Evolutionary conservation across 495 filamentous ascomycete genomes (phyloP).

Genomic region (Aspergillus homomorphus): DNA sequence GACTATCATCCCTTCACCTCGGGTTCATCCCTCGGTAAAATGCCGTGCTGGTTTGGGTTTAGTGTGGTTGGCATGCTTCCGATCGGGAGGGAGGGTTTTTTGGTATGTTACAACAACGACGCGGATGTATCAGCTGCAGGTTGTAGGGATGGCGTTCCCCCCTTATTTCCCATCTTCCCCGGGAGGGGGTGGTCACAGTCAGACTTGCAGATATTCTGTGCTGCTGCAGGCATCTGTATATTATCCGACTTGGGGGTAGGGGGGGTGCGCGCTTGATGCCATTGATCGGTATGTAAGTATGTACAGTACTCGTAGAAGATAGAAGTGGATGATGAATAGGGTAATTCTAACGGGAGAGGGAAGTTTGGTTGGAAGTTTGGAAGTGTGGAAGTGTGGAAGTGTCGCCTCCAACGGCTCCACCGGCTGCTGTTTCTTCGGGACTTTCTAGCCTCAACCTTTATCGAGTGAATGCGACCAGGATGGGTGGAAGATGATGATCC

Average conservation of each 20-base stretch:
- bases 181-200: not conserved
- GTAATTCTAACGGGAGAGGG: not conserved
- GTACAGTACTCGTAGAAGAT: not conserved
- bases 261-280: no score
- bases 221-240: not conserved
- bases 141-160: no score
- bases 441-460: constrained; percentile 19
- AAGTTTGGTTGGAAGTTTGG: not conserved
- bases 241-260: not conserved
- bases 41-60: constrained; percentile 2
- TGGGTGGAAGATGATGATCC: not conserved
- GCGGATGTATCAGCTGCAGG: not conserved
- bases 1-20: not conserved
- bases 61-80: not conserved
- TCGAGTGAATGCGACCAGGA: not conserved
- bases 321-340: not conserved
- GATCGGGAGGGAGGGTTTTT: not conserved
- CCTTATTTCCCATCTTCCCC: not conserved
- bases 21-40: constrained; percentile 1
- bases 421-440: constrained; percentile 21
- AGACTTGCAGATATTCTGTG: not conserved
- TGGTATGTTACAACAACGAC: not conserved
- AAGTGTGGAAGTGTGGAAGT: constrained; percentile 3
- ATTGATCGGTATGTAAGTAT: not conserved
- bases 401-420: constrained; percentile 18